Evolutionary conservation across 106 monocot genomes (phyloP), one percentile per base, ranked within the genome.

Genomic region (Acanthochlamys bracteata): DNA sequence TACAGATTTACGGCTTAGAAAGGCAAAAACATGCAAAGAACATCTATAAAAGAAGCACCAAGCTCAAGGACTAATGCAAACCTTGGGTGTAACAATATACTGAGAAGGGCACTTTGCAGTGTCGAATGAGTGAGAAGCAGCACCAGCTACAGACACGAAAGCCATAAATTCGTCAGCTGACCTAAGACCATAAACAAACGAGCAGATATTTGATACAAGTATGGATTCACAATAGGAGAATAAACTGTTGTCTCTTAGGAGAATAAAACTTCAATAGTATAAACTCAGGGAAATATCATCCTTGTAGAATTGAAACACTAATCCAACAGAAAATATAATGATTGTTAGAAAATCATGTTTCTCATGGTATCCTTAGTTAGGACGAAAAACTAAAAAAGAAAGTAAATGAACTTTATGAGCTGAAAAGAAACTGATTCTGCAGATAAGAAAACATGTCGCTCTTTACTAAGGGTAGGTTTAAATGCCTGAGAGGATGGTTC

Each of bases 81-180:
- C 96, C 90, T 92, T 98, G 21, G 91, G 91, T 27, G 64, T 58
- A 47, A 89, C 98, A 66, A 73, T 73, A 68, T 83, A 91, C 43
- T 98, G 88, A 25, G 85, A 83, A 27, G 85, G 74, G 55, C 71
- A 79, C 81, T 86, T 88, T 43, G 98, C 83, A 42, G 91, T 98
- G 73, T 98, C 98, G 71, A 98, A 92, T 21, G 85, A 63, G 75
- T 98, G 98, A 71, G 88, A 98, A 71, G 79, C 78, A 63, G 88
- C 88, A 68, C 91, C 88, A 73, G 98, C 98, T 39, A 86, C 55
- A 20, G 68, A 70, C 67, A 88, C 98, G 88, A 92, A 75, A 98
- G 69, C 26, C 98, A 88, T 85, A 71, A 82, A 73, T 49, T 89
- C 92, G 46, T 80, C 75, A 58, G 92, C 78, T 49, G 86, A 82